Evolutionary conservation across 2,329 filamentous ascomycete species (phyloP).

Genomic region (Colletotrichum abscissum): DNA sequence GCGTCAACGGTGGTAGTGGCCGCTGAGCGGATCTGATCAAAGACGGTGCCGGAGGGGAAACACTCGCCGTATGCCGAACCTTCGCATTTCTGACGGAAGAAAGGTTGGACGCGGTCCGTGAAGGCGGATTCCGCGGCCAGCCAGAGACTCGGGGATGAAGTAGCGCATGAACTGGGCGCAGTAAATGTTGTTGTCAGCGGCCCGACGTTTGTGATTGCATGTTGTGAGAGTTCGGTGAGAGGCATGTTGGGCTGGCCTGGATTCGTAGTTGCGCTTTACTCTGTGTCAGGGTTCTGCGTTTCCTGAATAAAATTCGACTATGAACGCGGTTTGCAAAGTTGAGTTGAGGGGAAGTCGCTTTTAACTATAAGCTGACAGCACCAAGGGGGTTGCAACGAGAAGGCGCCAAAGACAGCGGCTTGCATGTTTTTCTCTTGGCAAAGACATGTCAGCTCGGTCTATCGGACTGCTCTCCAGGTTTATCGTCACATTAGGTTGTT

Average conservation of each 20-base stretch:
- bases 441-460: no score
- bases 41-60: constrained; percentile 36
- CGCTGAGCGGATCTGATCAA: constrained; percentile 20
- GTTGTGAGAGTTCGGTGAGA: constrained; percentile 34
- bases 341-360: no score
- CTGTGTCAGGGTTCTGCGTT: background rate
- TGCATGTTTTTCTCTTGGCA: no score
- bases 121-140: background rate
- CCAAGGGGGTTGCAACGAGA: no score
- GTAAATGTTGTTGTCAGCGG: constrained; percentile 46
- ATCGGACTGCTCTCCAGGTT: no score
- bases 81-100: constrained; percentile 21
- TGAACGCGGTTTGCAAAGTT: no score
- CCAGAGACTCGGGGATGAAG: constrained; percentile 18
- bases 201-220: constrained; percentile 42
- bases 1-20: background rate
- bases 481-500: background rate
- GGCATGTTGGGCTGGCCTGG: constrained; percentile 38
- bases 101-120: background rate
- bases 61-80: constrained; percentile 33
- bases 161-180: constrained; percentile 39
- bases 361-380: no score
- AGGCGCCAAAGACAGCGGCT: no score
- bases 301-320: no score
- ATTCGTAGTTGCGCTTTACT: background rate